These are phyloP conservation scores for Chalara sp. DNA, from an alignment of 2,329 filamentous ascomycete genomes.

Conservation along the genomic window DNA sequence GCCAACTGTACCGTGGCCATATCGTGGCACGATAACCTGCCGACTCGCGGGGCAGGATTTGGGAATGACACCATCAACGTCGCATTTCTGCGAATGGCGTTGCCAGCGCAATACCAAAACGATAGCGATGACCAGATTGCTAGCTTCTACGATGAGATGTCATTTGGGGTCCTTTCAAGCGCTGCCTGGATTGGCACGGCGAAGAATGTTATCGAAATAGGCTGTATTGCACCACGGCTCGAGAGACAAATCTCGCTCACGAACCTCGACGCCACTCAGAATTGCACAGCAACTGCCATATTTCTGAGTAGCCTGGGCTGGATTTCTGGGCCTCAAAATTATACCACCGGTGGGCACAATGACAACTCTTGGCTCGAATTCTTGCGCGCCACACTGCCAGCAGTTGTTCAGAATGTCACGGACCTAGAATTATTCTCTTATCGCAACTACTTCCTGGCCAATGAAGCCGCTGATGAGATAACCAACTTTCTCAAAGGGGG, in stretches of 20 bases:
- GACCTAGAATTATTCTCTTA: slow-evolving; percentile 8
- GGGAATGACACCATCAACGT: slow-evolving; percentile 6
- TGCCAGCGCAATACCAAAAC: slow-evolving; percentile 4
- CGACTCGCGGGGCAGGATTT: slow-evolving; percentile 5
- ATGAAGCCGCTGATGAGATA: slow-evolving; percentile 3
- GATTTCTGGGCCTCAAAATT: slow-evolving; percentile 6
- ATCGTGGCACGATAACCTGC: slow-evolving; percentile 6
- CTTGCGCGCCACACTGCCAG: slow-evolving; percentile 3
- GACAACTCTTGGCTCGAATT: slow-evolving; percentile 8
- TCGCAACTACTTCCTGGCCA: slow-evolving; percentile 8
- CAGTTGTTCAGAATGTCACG: slow-evolving; percentile 1
- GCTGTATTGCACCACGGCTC: slow-evolving; percentile 7
- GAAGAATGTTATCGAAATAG: slow-evolving; percentile 7
- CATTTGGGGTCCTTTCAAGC: slow-evolving; percentile 2
- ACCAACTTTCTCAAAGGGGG: slow-evolving; percentile 2
- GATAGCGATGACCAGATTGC: slow-evolving; percentile 4
- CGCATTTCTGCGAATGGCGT: slow-evolving; percentile 4
- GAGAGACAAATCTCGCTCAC: slow-evolving; percentile 5
- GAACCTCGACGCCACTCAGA: slow-evolving; percentile 6
- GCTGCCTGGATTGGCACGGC: slow-evolving; percentile 5
- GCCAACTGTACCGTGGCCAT: slow-evolving; percentile 7
- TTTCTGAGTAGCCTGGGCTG: slow-evolving; percentile 8
- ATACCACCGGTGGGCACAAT: slow-evolving; percentile 3
- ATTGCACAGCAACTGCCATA: slow-evolving; percentile 7
- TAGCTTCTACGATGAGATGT: slow-evolving; percentile 7